Base-by-base conservation (phyloP, 2,329 filamentous ascomycete species). In the Didymellaceae sp. region DNA sequence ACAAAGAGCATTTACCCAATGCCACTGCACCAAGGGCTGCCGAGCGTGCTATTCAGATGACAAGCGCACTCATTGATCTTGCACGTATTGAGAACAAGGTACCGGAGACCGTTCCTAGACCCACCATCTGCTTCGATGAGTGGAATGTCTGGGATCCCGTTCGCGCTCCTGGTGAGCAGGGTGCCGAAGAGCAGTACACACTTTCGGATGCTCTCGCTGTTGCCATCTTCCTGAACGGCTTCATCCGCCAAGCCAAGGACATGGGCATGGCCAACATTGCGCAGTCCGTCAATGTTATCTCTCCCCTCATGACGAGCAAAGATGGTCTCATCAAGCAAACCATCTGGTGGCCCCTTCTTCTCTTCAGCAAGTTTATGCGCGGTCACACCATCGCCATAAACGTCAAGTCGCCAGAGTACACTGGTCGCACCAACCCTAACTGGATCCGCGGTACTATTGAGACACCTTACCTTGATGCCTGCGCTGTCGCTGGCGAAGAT, bases 71-170 rank as follows among this genome's bases (percentile, higher is more conserved):
- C 2, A 90, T 91, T 58, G 88, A 91, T 67, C 81, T 91, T 1
- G 88, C 88, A 0, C 80, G 86, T 25, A 86, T 90, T 63, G 86
- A 90, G 68, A 87, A 88, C 70, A 74, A 77, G 31, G 80, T 87
- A 0, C 80, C 86, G 0, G 74, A 80, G 0, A 75, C 77, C 0
- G 82, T 86, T n/a, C 81, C 82, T 4, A 77, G 81, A 3, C 86
- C 84, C 37, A 87, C 81, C 42, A 90, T 92, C 68, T 91, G 88
- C 77, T 91, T 91, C 67, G 89, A 92, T 67, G 88, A 91, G 72
- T 91, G 89, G 89, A 92, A 91, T 68, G 88, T 91, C 7, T 92
- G 88, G 88, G 87, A 90, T 61, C 86, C 87, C 0, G 77, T 80
- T 44, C 82, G 88, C 7, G 88, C 88, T 0, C 86, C 86, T 0